Percentiles rank a stretch among this genome's conserved stretches.
Evolutionary conservation across 1,284 basidiomycete genomes (phyloP).

Genomic region (Ceratobasidium sp.): DNA sequence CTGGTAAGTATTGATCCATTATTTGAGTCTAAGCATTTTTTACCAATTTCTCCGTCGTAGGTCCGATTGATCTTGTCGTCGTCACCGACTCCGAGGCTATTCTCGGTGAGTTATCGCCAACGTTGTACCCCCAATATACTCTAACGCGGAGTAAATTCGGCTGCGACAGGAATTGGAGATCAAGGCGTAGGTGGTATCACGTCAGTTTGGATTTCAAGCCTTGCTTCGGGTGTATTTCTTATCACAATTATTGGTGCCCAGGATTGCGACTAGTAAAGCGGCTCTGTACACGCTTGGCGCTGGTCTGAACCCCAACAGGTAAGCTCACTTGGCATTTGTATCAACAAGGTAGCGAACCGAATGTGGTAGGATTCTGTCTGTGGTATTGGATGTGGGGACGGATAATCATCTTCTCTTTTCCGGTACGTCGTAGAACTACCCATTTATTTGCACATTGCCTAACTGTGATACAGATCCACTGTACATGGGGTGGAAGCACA

Average conservation of each 20-base stretch:
- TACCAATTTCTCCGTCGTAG: slow-evolving; percentile 56
- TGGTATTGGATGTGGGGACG: slow-evolving; percentile 83
- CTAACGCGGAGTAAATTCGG: slow-evolving; percentile 26
- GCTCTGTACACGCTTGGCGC: slow-evolving; percentile 49
- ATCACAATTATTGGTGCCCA: background rate
- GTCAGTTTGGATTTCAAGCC: background rate
- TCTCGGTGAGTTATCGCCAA: slow-evolving; percentile 62
- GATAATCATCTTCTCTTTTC: slow-evolving; percentile 73
- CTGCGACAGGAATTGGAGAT: slow-evolving; percentile 56
- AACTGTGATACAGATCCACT: background rate
- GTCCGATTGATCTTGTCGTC: slow-evolving; percentile 76
- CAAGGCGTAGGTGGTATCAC: slow-evolving; percentile 73
- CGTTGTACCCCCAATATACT: slow-evolving; percentile 62
- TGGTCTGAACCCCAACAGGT: background rate
- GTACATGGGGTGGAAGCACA: slow-evolving; percentile 71
- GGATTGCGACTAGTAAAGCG: slow-evolving; percentile 46
- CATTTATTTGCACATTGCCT: too few relatives aligned
- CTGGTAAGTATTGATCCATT: slow-evolving; percentile 64
- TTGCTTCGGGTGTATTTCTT: slow-evolving; percentile 14
- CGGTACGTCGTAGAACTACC: slow-evolving; percentile 70
- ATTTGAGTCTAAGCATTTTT: slow-evolving; percentile 59
- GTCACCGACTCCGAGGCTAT: slow-evolving; percentile 88
- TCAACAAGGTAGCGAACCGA: slow-evolving; percentile 76
- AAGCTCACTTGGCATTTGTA: slow-evolving; percentile 82
- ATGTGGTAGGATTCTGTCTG: too few relatives aligned